Evolutionary conservation across 2,329 filamentous ascomycete species (phyloP).

Genomic region (Fusarium sp.): DNA sequence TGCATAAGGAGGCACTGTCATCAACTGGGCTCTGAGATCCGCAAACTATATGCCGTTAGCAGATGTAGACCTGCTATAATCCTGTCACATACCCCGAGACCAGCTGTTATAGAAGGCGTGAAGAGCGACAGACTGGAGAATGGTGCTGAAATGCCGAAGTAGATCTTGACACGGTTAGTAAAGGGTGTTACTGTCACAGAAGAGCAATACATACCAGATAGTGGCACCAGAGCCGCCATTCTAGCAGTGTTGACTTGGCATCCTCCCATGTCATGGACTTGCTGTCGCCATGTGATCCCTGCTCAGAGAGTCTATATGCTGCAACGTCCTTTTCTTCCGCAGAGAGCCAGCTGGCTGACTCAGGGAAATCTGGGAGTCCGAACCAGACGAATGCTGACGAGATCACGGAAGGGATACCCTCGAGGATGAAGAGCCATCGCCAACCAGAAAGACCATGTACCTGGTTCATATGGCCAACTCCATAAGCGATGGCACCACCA

Average conservation of each 20-base stretch:
- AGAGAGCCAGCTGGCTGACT: conserved; percentile 67
- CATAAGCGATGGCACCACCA: conserved; percentile 74
- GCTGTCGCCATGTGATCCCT: conserved; percentile 58
- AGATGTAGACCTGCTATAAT: not conserved
- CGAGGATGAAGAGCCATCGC: conserved; percentile 68
- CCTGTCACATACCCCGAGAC: conserved; percentile 45
- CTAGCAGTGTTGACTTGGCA: conserved; percentile 70
- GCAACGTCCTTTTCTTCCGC: conserved; percentile 65
- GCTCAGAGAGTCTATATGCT: conserved; percentile 45
- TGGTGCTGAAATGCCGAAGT: conserved; percentile 58
- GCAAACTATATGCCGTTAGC: conserved; percentile 6
- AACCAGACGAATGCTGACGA: conserved; percentile 69
- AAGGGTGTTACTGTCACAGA: fast-evolving
- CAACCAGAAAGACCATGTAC: conserved; percentile 67
- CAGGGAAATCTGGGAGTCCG: conserved; percentile 72
- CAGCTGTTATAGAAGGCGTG: conserved; percentile 64
- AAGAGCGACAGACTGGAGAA: conserved; percentile 67
- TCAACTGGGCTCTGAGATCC: conserved; percentile 61
- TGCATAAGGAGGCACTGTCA: conserved; percentile 70
- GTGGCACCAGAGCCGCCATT: conserved; percentile 70
- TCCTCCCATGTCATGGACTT: conserved; percentile 69
- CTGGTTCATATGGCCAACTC: conserved; percentile 73
- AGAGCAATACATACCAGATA: conserved; percentile 52
- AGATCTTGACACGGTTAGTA: conserved; percentile 40
- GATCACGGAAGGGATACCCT: conserved; percentile 69